phyloP scores from a whole-genome alignment of 768 basidiomycete species.

The Tulasnella sp. region DNA sequence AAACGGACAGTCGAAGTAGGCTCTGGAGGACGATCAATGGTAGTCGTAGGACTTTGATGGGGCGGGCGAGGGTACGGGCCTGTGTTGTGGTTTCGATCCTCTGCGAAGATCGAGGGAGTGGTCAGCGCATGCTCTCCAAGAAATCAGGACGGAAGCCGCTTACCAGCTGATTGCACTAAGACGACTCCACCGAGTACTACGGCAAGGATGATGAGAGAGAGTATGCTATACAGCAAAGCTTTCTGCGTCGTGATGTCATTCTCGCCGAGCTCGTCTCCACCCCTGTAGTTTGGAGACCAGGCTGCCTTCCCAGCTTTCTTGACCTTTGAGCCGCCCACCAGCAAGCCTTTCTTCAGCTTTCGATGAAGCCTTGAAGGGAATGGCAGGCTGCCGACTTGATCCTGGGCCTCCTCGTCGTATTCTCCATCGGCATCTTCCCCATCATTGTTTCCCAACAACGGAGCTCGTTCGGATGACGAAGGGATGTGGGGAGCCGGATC shows the following conservation, averaged over 20 bases:
- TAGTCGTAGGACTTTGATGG: not conserved
- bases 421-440: not conserved
- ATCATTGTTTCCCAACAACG: not conserved
- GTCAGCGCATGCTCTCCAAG: not conserved
- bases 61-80: slow-evolving; percentile 10
- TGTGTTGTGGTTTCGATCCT: not conserved
- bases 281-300: not conserved
- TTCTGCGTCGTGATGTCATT: slow-evolving; percentile 7
- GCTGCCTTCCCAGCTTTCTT: not conserved
- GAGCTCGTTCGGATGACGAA: not conserved
- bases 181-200: slow-evolving; percentile 6
- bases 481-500: not conserved
- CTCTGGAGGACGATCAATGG: not conserved
- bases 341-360: slow-evolving; percentile 10
- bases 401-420: slow-evolving; percentile 5
- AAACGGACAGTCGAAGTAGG: not conserved
- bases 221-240: slow-evolving; percentile 6
- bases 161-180: slow-evolving; percentile 5
- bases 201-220: slow-evolving; percentile 3
- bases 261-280: not conserved
- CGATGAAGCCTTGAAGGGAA: slow-evolving; percentile 9
- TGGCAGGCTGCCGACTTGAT: slow-evolving; percentile 1
- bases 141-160: not conserved
- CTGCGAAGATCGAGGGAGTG: not conserved
- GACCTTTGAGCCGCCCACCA: not conserved